Base-by-base conservation (phyloP, 805 yeast species). In the Sugiyamaella valdiviana region DNA sequence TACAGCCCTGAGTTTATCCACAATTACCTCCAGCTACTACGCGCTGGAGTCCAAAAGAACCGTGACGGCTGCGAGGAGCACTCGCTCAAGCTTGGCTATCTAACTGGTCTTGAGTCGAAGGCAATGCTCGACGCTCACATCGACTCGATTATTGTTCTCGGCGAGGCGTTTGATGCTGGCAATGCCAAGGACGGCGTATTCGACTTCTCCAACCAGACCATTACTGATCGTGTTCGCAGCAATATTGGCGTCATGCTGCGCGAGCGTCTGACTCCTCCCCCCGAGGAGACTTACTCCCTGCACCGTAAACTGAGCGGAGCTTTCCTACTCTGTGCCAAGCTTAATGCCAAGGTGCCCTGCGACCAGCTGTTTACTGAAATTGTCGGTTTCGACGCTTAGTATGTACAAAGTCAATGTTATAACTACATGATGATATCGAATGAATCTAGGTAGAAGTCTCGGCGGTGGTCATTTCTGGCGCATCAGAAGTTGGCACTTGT, bases 291-390 rank as follows among this genome's bases (percentile, higher is more conserved):
- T 0, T 93, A 93, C 64, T 85, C 95, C n/a, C 72, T 93, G 58
- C 99, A 93, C 68, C 76, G 99, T 60, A 93, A 93, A 63, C 80
- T 93, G 61, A 85, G 95, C 62, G 99, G 99, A 9, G 95, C 93
- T 1, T 93, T 85, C 62, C 72, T 93, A 52, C 72, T 93, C 47
- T 91, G 98, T 69, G 85, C 98, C 2, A 77, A 86, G 57, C 73
- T 93, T 66, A 72, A 78, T 37, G 97, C 98, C 1, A 71, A 75
- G 10, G 91, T 93, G 32, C 95, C 90, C 14, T 83, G 95, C 62
- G 80, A 82, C 45, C 72, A 81, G 56, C 67, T 91, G 42, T 91
- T 93, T 62, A 70, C 75, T 49, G 87, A 89, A 39, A 79, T 88
- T 40, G 79, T 93, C 53, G 89, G 88, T 10, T 12, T 43, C 38